Evolutionary conservation across 129 eudicot genomes (phyloP), one percentile per base, ranked within the genome.

Genomic region (carrot (Daucus carota)): DNA sequence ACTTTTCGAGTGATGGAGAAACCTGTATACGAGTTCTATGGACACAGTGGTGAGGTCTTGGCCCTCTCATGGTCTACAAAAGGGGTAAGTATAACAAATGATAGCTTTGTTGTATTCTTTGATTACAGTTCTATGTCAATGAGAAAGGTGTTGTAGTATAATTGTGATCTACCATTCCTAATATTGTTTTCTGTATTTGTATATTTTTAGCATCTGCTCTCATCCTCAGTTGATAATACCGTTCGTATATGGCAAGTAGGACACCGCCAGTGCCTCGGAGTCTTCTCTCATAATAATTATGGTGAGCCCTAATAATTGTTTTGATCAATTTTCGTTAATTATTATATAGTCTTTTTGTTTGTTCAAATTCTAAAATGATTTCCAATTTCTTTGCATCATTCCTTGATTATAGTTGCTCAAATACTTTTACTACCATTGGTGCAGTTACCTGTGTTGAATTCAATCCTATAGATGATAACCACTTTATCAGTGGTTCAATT

Each of bases 371-470:
- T 40, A 22, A 70, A 16, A 57, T 17, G n/a, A n/a, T n/a, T n/a
- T n/a, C n/a, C n/a, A n/a, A n/a, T n/a, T n/a, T n/a, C n/a, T n/a
- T n/a, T n/a, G n/a, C n/a, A 46, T 75, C 14, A 73, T 77, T 5
- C 13, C 10, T 36, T 5, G 5, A 36, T n/a, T 36, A 44, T 7
- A 22, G 2, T 52, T 75, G 0, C 47, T 26, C 5, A 20, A 8
- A 57, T 47, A 54, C 74, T 44, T 67, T 24, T 38, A 22, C 73
- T 73, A 40, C 45, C n/a, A 46, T 22, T 59, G 80, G 75, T 81
- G 81, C 88, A 93, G 98, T 93, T 83, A 93, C 98, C 10, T 88
- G 97, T 84, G 86, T 91, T 3, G 94, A 91, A 66, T 88, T 88
- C 77, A 86, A 84, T 78, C 90, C 93, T 0, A 76, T 84, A 75